phyloP scores from a whole-genome alignment of 495 filamentous ascomycete species.

The Neurospora sp. region DNA sequence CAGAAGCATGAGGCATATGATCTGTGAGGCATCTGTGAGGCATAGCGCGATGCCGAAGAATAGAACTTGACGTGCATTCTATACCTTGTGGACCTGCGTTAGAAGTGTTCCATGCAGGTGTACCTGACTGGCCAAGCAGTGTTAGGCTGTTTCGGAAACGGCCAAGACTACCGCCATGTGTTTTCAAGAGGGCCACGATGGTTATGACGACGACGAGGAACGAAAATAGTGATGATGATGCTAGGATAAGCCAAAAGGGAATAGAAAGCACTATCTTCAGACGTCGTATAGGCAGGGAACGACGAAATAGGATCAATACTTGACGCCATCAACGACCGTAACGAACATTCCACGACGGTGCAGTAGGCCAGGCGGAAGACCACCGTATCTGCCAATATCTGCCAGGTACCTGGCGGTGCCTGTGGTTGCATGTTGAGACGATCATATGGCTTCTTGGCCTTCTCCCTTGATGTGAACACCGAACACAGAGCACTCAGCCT shows the following conservation, averaged over 20 bases:
- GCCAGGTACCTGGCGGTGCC: not conserved
- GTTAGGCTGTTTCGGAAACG: not conserved
- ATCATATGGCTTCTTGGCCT: not conserved
- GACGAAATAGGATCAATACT: not conserved
- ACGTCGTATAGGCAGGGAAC: not conserved
- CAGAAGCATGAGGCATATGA: not conserved
- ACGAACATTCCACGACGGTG: not conserved
- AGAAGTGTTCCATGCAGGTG: not conserved
- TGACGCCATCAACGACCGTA: not conserved
- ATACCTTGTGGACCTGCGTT: not conserved
- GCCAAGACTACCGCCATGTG: not conserved
- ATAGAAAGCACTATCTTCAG: not conserved
- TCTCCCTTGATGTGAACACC: not conserved
- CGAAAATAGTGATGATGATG: not conserved
- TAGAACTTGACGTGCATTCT: not conserved
- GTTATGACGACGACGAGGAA: not conserved
- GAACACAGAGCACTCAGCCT: not conserved
- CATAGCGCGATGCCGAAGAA: not conserved
- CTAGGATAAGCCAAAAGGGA: not conserved
- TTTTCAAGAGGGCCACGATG: not conserved
- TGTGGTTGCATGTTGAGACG: not conserved
- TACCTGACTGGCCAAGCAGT: not conserved
- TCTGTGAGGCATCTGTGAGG: not conserved
- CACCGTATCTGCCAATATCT: not conserved
- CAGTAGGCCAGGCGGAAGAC: not conserved